Evolutionary conservation across 78 protist species (phyloP), one percentile per base, ranked within the genome.

Genomic region (Blattamonas nauphoetae): DNA sequence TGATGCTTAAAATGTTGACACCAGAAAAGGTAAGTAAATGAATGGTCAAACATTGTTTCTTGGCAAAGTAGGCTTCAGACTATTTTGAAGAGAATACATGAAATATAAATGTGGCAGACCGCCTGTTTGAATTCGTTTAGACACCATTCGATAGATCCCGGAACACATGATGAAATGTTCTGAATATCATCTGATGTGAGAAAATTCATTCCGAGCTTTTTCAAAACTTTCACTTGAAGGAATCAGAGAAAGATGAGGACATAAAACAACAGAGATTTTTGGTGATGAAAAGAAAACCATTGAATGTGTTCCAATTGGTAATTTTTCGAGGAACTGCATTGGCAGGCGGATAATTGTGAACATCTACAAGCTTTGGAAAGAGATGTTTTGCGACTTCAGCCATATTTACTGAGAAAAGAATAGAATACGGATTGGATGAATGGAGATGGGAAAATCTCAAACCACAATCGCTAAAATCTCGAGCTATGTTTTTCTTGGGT

Each of bases 401-500:
- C 71, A 55, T 55, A 11, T 29, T 55, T 55, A 55, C 71, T 55
- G n/a, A n/a, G n/a, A n/a, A n/a, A n/a, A n/a, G n/a, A n/a, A n/a
- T n/a, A n/a, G n/a, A n/a, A n/a, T n/a, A n/a, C n/a, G n/a, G n/a
- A n/a, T n/a, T n/a, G n/a, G n/a, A n/a, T n/a, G n/a, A n/a, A n/a
- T n/a, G n/a, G n/a, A n/a, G n/a, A n/a, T n/a, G n/a, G n/a, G n/a
- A n/a, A 63, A 63, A n/a, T n/a, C 32, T 32, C 1, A 0, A n/a
- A 83, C 90, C 93, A 5, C 94, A 93, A 41, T 94, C 96, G 41
- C 86, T 41, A 82, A 94, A 94, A 77, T 94, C 96, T 33, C 96
- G 89, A 0, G 92, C 21, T 41, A 94, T 90, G 88, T 94, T 94
- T 44, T 80, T n/a, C 90, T 94, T 94, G 6, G 93, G 94, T 43